A percentile compares a stretch with the other conserved stretches of the same genome.
These are phyloP conservation scores for Monosporozyma aerobia DNA, from an alignment of 805 yeast species.

Conservation along the genomic window DNA sequence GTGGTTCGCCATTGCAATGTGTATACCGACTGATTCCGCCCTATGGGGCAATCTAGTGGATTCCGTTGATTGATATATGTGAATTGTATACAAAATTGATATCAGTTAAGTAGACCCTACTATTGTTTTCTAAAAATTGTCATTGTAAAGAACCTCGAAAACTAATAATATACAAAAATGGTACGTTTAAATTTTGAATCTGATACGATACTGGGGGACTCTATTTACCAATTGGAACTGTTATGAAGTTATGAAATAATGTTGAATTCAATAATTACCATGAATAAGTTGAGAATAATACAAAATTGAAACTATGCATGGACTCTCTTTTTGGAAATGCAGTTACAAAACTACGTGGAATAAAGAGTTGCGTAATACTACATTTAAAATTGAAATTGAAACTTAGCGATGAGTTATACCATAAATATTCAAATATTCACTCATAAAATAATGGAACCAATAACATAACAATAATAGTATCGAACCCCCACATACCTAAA, in stretches of 20 bases:
- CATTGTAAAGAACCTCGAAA: neutral
- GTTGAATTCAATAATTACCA: neutral
- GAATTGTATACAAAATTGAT: neutral
- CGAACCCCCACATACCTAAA: too few relatives aligned
- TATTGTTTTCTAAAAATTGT: neutral
- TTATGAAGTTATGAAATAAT: too few relatives aligned
- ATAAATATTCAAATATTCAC: too few relatives aligned
- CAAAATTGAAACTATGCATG: too few relatives aligned
- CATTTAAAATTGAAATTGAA: too few relatives aligned
- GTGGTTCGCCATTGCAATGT: neutral
- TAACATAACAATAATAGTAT: too few relatives aligned
- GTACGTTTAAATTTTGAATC: neutral
- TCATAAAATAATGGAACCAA: too few relatives aligned
- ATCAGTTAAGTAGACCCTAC: neutral
- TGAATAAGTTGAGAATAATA: neutral
- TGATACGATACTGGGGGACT: neutral
- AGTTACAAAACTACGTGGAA: too few relatives aligned
- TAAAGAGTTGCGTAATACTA: too few relatives aligned
- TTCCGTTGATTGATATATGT: neutral
- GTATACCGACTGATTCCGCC: neutral
- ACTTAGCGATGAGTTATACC: too few relatives aligned
- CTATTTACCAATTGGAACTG: neutral
- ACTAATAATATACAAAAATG: slow-evolving; percentile 1
- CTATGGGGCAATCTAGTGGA: neutral
- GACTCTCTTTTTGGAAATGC: too few relatives aligned